Evolutionary conservation across 805 yeast genomes (phyloP), one percentile per base, ranked within the genome.

Genomic region (Saturnispora dispora): DNA sequence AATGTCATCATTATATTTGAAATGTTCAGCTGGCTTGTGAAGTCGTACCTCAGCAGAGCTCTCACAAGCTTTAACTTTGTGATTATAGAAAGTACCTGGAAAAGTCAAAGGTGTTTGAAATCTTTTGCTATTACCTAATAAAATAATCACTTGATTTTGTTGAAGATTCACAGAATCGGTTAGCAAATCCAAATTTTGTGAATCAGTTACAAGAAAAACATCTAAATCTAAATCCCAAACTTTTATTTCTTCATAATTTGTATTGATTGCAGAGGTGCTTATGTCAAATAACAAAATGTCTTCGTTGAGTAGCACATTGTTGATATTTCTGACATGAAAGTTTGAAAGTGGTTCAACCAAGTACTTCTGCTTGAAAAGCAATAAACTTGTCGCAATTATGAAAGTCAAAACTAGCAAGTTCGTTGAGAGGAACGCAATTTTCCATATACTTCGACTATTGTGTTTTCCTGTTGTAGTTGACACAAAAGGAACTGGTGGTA

Each of bases 141-240:
- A 50, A 4, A 68, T 60, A 0, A 69, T 65, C 2, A 63, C 45
- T 9, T 25, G 41, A 20, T 18, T 11, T 37, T 37, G 41, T 18
- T 37, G 22, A 18, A 2, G 7, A 18, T 18, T 10, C 9, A 9
- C 2, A 18, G 9, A 37, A 18, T 18, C 17, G 4, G 11, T 18
- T 7, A 8, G 15, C 9, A 13, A 37, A 7, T 37, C 13, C 25
- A 37, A 18, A 37, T 37, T 37, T 4, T 8, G 20, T 3, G 41
- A 18, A 33, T 63, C 60, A 1, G 69, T 66, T 3, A 61, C 49
- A 8, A 68, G 37, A 39, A 68, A 65, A 1, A 68, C 61, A 53
- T 68, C 71, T 20, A 68, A 37, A 52, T 66, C 64, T 58, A 62
- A 54, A n/a, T 60, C 56, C 63, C 66, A 63, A 7, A 68, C 58